Base-by-base conservation (phyloP, 495 filamentous ascomycete species). In the Penicillium chermesinum region DNA sequence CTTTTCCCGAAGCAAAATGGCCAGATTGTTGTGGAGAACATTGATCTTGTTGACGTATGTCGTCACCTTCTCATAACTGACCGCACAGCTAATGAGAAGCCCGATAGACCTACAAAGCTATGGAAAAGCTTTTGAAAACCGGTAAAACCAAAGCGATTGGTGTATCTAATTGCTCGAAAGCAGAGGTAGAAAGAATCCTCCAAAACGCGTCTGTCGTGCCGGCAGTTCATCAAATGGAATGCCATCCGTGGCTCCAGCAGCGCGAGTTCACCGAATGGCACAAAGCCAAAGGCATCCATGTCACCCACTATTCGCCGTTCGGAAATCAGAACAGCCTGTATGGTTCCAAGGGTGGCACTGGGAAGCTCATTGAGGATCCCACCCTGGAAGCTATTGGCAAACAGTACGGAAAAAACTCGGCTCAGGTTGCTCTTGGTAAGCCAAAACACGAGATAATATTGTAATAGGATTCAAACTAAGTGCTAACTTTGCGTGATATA, bases 251-350 rank as follows among this genome's bases (percentile, higher is more conserved):
- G 67, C 63, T 87, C 27, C 82, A 85, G 61, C 82, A 87, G 57
- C 62, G 63, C 14, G 67, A 67, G 0, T 85, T 86, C 48, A 60
- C 61, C 18, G 64, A 79, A n/a, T 86, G 61, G 54, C 76, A 81
- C 53, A 69, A 70, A 44, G 53, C 58, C 4, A 72, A 76, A 40
- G 76, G 75, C 8, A 83, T 87, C 45, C 79, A 81, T 51, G 64
- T 86, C 25, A 80, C 76, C 33, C 79, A 81, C 19, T 87, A 86
- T 61, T 83, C 77, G 13, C 82, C 84, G 1, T 83, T 89, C 22
- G 86, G 82, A 30, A 88, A 89, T 59, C 79, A 81, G 61, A 88
- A 88, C 55, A 67, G 75, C 39, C 67, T 78, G 16, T 89, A 88
- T 54, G 59, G 69, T 18, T 58, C 52, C 2, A 74, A 67, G 9